phyloP scores from a whole-genome alignment of 2,329 filamentous ascomycete species.

The Xylariales sp. region DNA sequence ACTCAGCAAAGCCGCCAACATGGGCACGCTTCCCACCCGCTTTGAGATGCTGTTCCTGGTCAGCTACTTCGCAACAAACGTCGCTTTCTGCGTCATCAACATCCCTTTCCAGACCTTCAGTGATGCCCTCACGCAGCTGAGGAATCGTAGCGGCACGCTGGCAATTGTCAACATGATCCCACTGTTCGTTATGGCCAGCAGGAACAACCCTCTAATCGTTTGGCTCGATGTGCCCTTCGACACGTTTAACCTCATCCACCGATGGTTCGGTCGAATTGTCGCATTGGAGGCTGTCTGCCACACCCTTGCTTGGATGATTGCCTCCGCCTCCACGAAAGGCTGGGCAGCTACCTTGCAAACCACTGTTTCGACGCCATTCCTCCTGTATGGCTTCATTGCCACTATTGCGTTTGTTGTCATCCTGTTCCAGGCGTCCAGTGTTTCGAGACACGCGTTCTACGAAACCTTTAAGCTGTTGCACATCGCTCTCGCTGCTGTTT shows the following conservation, averaged over 20 bases:
- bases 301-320: conserved; percentile 54
- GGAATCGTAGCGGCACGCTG: conserved; percentile 67
- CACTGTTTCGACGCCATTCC: conserved; percentile 36
- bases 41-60: conserved; percentile 68
- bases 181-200: conserved; percentile 67
- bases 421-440: conserved; percentile 63
- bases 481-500: conserved; percentile 56
- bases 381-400: conserved; percentile 60
- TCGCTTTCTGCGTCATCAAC: conserved; percentile 69
- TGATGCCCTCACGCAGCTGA: conserved; percentile 44
- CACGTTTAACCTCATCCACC: conserved; percentile 76
- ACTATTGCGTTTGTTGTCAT: conserved; percentile 59
- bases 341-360: conserved; percentile 41
- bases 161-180: conserved; percentile 66
- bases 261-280: conserved; percentile 76
- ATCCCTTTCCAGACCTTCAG: conserved; percentile 53
- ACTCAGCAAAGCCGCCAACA: conserved; percentile 61
- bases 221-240: conserved; percentile 73
- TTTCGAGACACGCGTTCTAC: conserved; percentile 73
- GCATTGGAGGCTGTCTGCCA: conserved; percentile 66
- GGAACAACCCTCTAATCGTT: conserved; percentile 74
- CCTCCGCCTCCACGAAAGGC: conserved; percentile 33
- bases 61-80: conserved; percentile 66
- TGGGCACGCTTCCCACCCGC: conserved; percentile 75
- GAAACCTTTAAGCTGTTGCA: conserved; percentile 73